A percentile compares a stretch with the other conserved stretches of the same genome.
Conservation (phyloP, 2,329 filamentous ascomycete species). For the Didymella glomerata region DNA sequence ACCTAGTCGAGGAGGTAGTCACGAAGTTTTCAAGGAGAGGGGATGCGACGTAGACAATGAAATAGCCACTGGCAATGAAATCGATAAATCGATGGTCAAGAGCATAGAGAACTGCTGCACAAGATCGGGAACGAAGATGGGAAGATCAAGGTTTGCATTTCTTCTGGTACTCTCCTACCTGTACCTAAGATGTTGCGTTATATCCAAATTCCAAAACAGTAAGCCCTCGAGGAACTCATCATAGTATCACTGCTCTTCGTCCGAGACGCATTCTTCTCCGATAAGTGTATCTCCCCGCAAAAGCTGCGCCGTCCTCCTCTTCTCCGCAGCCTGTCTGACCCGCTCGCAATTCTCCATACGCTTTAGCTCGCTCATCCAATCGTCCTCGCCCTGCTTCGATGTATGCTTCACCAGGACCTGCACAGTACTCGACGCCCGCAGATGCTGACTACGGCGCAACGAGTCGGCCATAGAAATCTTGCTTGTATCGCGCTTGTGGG, state of each 20-base stretch:
- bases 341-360: slow-evolving; percentile 24
- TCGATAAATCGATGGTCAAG: background rate
- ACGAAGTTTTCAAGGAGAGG: background rate
- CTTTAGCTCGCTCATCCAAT: slow-evolving; percentile 21
- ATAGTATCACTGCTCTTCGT: background rate
- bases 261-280: background rate
- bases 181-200: background rate
- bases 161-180: background rate
- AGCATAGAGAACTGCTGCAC: background rate
- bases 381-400: slow-evolving; percentile 6
- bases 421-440: background rate
- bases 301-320: background rate
- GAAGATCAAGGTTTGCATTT: background rate
- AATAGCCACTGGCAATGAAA: background rate
- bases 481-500: background rate
- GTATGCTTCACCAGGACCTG: background rate
- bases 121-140: background rate
- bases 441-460: background rate
- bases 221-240: background rate
- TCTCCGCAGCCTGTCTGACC: slow-evolving; percentile 13
- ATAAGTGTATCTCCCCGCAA: background rate
- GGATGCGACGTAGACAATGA: background rate
- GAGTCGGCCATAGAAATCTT: background rate
- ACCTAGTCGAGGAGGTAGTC: background rate
- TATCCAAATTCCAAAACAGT: background rate